A percentile compares a stretch with the other conserved stretches of the same genome.
Conservation (phyloP, 2,329 filamentous ascomycete species). For the Sporothrix euskadiensis region DNA sequence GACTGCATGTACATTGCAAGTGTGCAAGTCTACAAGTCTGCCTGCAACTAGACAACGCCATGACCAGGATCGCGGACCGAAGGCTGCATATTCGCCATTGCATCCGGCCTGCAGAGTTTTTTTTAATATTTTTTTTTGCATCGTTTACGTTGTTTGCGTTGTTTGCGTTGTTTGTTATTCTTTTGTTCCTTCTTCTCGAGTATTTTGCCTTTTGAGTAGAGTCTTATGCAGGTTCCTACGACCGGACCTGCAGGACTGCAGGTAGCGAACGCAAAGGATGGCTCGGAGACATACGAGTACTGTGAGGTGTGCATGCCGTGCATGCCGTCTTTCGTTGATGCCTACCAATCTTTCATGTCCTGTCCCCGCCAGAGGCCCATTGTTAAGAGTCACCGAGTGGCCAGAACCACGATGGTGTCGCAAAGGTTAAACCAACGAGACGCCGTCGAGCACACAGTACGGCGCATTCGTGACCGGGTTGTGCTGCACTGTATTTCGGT, state of each 20-base stretch:
- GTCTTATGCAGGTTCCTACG: background rate
- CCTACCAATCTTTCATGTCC: background rate
- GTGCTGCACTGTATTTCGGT: background rate
- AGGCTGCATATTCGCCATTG: background rate
- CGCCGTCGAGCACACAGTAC: constrained; percentile 7
- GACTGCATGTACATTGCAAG: too few relatives aligned
- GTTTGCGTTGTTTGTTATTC: background rate
- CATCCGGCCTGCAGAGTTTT: constrained; percentile 17
- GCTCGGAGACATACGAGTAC: background rate
- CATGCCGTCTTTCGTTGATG: background rate
- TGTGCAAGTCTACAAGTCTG: too few relatives aligned
- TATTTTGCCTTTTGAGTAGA: background rate
- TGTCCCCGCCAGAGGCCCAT: background rate
- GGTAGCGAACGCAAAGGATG: background rate
- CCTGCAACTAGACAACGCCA: background rate
- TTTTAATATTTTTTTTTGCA: background rate
- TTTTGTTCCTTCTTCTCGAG: background rate
- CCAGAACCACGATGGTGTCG: background rate
- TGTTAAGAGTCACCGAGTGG: background rate
- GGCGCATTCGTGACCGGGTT: background rate
- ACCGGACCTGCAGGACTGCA: background rate
- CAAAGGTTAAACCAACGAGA: background rate
- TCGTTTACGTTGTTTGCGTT: background rate
- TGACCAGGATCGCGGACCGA: constrained; percentile 14
- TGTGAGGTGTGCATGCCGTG: background rate